Conservation (phyloP, 495 filamentous ascomycete genomes). For the Daldinia grandis region DNA sequence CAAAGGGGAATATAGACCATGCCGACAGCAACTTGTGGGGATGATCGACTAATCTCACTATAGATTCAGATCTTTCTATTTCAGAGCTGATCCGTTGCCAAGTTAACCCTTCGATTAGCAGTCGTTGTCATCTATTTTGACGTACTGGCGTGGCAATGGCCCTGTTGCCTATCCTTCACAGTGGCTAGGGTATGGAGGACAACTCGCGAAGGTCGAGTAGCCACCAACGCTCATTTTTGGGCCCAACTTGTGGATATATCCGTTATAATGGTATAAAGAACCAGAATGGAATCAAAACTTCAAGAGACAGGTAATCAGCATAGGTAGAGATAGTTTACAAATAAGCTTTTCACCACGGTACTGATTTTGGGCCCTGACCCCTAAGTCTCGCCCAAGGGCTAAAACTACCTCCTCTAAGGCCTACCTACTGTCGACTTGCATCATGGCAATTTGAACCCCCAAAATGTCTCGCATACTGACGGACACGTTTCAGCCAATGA, state of each 20-base stretch:
- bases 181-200: conserved; percentile 1
- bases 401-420: background rate
- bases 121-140: background rate
- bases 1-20: conserved; percentile 10
- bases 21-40: conserved; percentile 9
- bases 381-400: background rate
- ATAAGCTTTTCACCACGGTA: background rate
- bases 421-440: conserved; percentile 2
- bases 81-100: conserved; percentile 16
- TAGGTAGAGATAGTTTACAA: background rate
- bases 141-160: conserved; percentile 23
- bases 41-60: conserved; percentile 19
- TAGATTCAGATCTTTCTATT: conserved; percentile 20
- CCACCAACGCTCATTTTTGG: background rate
- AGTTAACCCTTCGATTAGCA: conserved; percentile 20
- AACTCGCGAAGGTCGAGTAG: background rate
- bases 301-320: background rate
- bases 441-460: conserved; percentile 27
- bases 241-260: background rate
- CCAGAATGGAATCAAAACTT: background rate
- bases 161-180: background rate
- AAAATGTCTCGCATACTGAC: conserved; percentile 39
- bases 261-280: background rate
- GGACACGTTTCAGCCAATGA: conserved; percentile 39
- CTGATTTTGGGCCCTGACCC: background rate